Evolutionary conservation across 192 early-diverging fungal genomes (phyloP).

Genomic region (Paraglomus brasilianum): DNA sequence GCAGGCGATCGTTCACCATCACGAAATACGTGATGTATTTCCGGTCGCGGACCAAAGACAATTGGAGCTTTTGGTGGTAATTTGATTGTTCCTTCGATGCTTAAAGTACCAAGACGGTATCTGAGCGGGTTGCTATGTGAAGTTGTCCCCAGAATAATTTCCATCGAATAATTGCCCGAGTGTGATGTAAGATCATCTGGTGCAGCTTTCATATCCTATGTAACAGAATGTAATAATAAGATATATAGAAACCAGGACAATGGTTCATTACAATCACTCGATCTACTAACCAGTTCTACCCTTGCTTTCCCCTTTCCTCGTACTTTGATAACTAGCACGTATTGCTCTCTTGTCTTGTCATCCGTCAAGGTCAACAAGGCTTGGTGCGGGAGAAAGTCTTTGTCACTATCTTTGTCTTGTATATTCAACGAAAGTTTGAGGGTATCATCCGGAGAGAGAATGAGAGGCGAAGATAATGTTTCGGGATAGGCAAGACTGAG

Average conservation of each 20-base stretch:
- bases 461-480: constrained; percentile 1
- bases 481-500: constrained; percentile 22
- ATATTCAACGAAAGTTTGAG: constrained; percentile 22
- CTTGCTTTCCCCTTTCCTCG: constrained; percentile 29
- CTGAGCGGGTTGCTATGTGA: constrained; percentile 26
- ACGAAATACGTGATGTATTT: constrained; percentile 47
- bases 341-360: constrained; percentile 18
- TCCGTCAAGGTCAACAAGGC: constrained; percentile 28
- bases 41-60: constrained; percentile 39
- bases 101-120: constrained; percentile 24
- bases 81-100: constrained; percentile 13
- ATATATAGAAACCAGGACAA: not conserved
- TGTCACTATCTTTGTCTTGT: constrained; percentile 9
- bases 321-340: constrained; percentile 16
- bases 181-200: constrained; percentile 3
- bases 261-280: not conserved
- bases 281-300: constrained; percentile 23
- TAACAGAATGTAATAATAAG: not conserved
- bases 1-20: constrained; percentile 40
- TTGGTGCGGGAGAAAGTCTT: constrained; percentile 28
- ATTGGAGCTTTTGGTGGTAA: not conserved
- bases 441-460: constrained; percentile 16
- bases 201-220: constrained; percentile 23
- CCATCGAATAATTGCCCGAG: constrained; percentile 22
- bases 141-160: constrained; percentile 32